Evolutionary conservation across 108 stramenopile species (phyloP), one percentile per base, ranked within the genome.

Genomic region (Fistulifera solaris): DNA sequence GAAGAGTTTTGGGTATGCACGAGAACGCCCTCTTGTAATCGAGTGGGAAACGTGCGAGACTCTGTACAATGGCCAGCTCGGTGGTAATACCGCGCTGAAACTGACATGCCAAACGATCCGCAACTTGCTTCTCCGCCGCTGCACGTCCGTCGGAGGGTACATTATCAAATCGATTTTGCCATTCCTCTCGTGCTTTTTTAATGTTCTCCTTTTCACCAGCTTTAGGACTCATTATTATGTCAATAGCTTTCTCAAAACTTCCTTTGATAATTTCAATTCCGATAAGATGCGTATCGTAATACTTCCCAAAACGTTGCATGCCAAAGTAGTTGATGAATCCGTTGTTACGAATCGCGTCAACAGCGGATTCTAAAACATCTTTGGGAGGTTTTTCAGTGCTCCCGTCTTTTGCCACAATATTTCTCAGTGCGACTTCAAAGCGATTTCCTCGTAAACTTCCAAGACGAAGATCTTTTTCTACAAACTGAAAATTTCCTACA

Each of bases 291-390:
- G 90, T 89, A 59, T 89, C 90, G 52, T 76, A 38, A 46, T 64
- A 83, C 57, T 90, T 93, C 45, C 94, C 94, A 75, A 95, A 95
- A 50, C 94, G 67, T 62, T 95, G 94, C 70, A 87, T 85, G n/a
- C 94, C 94, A 76, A 85, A 95, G 71, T 95, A 93, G 59, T 95
- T 95, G 55, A 95, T 77, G 58, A 95, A 95, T 15, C 94, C 94
- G 52, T 57, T 19, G 16, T 79, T 28, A 41, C 75, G 60, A 43
- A 87, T 57, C 16, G 64, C 54, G 16, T 54, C 24, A 0, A 77
- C 89, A 0, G 89, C 85, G 18, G 54, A 45, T 55, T 70, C 68
- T 47, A 82, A 40, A 13, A 56, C 31, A 38, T 56, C 48, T 27
- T 61, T 46, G 18, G 28, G 19, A n/a, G 14, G 15, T 2, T 35